These are phyloP conservation scores for Saccharomycopsis fermentans DNA, from an alignment of 805 yeast species.

Conservation along the genomic window DNA sequence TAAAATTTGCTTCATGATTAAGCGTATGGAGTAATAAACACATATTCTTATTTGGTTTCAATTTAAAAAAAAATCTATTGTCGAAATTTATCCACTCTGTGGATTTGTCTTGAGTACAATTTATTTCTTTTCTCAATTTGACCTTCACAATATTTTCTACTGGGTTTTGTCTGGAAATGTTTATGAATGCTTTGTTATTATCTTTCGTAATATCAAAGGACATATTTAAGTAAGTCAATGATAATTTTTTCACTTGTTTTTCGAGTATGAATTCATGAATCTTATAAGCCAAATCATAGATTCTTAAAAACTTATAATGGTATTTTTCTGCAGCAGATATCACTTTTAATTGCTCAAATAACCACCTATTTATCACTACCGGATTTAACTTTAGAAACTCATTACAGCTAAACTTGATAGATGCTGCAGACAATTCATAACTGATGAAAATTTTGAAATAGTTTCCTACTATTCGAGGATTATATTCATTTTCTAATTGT, in stretches of 20 bases:
- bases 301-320: slow-evolving; percentile 8
- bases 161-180: neutral
- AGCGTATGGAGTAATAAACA: neutral
- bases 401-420: slow-evolving; percentile 19
- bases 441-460: neutral
- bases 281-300: neutral
- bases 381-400: slow-evolving; percentile 6
- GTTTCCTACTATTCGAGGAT: neutral
- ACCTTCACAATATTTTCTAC: neutral
- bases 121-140: neutral
- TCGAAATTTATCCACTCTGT: slow-evolving; percentile 2
- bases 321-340: slow-evolving; percentile 20
- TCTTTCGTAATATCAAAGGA: neutral
- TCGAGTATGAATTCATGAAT: neutral
- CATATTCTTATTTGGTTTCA: neutral
- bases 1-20: neutral
- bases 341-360: slow-evolving; percentile 20
- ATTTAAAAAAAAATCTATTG: slow-evolving; percentile 3
- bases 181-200: neutral
- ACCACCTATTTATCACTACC: slow-evolving; percentile 6
- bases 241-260: neutral
- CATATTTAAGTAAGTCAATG: neutral
- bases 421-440: slow-evolving; percentile 1
- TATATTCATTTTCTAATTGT: neutral
- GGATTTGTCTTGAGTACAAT: neutral